phyloP scores from a whole-genome alignment of 768 basidiomycete species.

The Filobasidium wieringae region DNA sequence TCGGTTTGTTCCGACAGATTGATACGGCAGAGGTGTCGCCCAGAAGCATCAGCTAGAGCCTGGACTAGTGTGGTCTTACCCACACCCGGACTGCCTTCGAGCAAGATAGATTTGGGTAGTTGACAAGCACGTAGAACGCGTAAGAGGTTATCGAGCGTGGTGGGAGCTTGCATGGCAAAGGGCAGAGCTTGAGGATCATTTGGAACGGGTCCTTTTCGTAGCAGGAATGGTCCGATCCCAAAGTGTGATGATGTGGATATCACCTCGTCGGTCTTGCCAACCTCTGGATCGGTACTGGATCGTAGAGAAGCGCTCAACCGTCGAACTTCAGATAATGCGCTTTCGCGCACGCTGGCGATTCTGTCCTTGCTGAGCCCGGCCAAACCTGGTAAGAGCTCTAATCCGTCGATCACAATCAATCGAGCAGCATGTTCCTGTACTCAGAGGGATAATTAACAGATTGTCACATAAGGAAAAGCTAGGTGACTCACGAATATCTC shows the following conservation, averaged over 20 bases:
- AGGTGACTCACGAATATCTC: slow-evolving; percentile 57
- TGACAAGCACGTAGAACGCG: slow-evolving; percentile 83
- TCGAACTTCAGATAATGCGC: slow-evolving; percentile 49
- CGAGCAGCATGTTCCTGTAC: slow-evolving; percentile 77
- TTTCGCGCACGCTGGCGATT: slow-evolving; percentile 52
- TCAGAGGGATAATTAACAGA: slow-evolving; percentile 8
- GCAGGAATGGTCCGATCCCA: slow-evolving; percentile 62
- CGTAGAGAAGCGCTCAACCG: slow-evolving; percentile 45
- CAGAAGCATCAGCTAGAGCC: slow-evolving; percentile 69
- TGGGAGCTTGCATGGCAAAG: slow-evolving; percentile 81
- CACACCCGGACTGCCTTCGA: slow-evolving; percentile 96
- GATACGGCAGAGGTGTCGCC: slow-evolving; percentile 74
- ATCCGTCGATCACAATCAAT: slow-evolving; percentile 83
- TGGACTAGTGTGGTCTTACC: slow-evolving; percentile 90
- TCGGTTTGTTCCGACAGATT: slow-evolving; percentile 98
- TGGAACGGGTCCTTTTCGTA: slow-evolving; percentile 49
- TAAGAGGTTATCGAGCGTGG: slow-evolving; percentile 73
- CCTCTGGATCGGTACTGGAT: not conserved
- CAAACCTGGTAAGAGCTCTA: slow-evolving; percentile 65
- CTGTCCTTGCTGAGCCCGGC: slow-evolving; percentile 52
- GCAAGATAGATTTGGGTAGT: slow-evolving; percentile 73
- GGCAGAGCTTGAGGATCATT: slow-evolving; percentile 32
- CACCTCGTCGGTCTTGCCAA: not conserved
- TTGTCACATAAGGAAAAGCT: not conserved
- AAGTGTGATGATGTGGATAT: slow-evolving; percentile 26